phyloP scores from a whole-genome alignment of 257 asterid species.

The Nicotiana otophora region DNA sequence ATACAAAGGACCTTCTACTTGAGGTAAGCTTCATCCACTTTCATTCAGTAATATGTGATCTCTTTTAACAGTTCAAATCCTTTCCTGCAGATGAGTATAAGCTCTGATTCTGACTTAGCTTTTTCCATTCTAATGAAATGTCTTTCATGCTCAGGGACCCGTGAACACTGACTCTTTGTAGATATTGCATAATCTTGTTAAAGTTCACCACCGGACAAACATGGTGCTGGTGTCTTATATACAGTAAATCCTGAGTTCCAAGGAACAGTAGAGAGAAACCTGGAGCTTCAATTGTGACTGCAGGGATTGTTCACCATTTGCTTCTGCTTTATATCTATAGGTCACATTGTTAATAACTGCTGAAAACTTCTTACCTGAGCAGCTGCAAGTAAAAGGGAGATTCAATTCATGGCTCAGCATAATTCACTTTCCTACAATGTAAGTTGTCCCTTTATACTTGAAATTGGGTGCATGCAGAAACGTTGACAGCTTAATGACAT shows the following conservation, averaged over 20 bases:
- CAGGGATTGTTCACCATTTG: not conserved
- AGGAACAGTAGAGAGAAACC: no score
- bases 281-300: not conserved
- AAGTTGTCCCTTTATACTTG: not conserved
- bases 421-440: not conserved
- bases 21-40: not conserved
- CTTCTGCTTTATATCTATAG: not conserved
- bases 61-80: not conserved
- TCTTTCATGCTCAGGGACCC: not conserved
- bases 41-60: not conserved
- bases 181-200: no score
- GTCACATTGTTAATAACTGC: not conserved
- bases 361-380: not conserved
- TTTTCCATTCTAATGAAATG: not conserved
- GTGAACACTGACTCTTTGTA: no score
- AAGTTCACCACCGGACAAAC: no score
- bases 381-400: not conserved
- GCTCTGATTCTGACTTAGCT: no score
- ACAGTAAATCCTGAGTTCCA: no score
- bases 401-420: slow-evolving; percentile 3
- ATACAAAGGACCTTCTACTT: not conserved
- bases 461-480: not conserved
- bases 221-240: no score
- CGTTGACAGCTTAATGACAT: not conserved
- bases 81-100: not conserved